Percentiles rank a stretch among this genome's conserved stretches.
Evolutionary conservation across 176 grass and related monocot genomes (phyloP).

Genomic region (Aegilops tauschii): DNA sequence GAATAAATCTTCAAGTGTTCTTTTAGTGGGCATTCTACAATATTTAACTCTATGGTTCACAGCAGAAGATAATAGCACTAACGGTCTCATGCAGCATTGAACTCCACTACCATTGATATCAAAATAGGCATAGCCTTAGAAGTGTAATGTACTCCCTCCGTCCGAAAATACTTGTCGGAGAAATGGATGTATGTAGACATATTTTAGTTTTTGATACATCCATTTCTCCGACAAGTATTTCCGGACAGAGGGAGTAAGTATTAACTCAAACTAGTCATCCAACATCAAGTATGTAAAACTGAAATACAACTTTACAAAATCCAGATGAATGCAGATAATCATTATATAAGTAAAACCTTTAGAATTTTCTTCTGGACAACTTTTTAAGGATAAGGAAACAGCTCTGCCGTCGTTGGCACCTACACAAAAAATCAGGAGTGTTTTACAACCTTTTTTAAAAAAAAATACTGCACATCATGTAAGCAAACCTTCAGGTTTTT

Average conservation of each 20-base stretch:
- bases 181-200: too few relatives aligned
- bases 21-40: neutral
- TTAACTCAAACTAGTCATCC: neutral
- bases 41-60: neutral
- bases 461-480: neutral
- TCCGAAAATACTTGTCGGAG: too few relatives aligned
- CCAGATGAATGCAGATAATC: neutral
- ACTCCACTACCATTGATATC: neutral
- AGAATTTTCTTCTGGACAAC: neutral
- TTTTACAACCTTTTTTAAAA: neutral
- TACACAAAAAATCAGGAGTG: neutral
- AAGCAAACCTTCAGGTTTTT: slow-evolving; percentile 26
- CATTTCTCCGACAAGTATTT: too few relatives aligned
- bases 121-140: neutral
- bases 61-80: neutral
- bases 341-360: slow-evolving; percentile 26
- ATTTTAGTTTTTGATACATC: too few relatives aligned
- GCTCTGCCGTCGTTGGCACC: neutral
- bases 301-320: neutral
- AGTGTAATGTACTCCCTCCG: neutral
- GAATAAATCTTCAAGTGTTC: neutral
- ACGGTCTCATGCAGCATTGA: neutral
- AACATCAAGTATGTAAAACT: slow-evolving; percentile 1
- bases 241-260: neutral
- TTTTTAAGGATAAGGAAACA: neutral